Evolutionary conservation across 495 filamentous ascomycete genomes (phyloP).

Genomic region (Penicillium steckii): DNA sequence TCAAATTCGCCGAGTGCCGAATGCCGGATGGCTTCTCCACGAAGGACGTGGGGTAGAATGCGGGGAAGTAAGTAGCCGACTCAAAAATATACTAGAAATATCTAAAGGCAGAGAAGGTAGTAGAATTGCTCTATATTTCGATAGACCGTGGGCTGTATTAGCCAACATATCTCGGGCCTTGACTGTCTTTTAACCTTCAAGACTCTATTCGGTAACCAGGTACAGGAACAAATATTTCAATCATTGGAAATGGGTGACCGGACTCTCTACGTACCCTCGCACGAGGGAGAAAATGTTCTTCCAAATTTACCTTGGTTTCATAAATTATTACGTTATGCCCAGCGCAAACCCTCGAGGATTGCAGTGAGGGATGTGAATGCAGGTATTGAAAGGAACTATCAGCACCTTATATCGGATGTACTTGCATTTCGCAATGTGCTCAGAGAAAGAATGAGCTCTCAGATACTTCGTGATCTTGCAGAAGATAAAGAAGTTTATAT

Average conservation of each 20-base stretch:
- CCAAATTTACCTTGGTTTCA: slow-evolving; percentile 30
- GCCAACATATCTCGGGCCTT: no score
- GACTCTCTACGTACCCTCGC: slow-evolving; percentile 25
- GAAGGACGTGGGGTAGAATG: slow-evolving; percentile 13
- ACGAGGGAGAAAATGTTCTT: slow-evolving; percentile 21
- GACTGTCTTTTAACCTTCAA: no score
- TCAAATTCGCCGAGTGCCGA: slow-evolving; percentile 24
- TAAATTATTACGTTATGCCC: slow-evolving; percentile 27
- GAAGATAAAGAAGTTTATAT: slow-evolving; percentile 44
- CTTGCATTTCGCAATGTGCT: slow-evolving; percentile 19
- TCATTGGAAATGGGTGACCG: slow-evolving; percentile 19
- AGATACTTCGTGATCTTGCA: slow-evolving; percentile 21
- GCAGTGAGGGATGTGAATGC: slow-evolving; percentile 29
- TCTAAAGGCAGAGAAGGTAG: not conserved
- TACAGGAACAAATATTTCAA: not conserved
- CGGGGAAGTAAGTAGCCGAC: slow-evolving; percentile 22
- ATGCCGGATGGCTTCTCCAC: slow-evolving; percentile 11
- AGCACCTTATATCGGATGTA: slow-evolving; percentile 21
- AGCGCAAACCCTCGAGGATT: slow-evolving; percentile 16
- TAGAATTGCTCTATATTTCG: slow-evolving; percentile 4
- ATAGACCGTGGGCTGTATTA: no score
- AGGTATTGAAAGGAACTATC: slow-evolving; percentile 28
- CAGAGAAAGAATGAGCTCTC: slow-evolving; percentile 4
- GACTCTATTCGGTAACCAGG: not conserved
- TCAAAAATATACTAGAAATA: slow-evolving; percentile 4